Evolutionary conservation across 257 asterid species (phyloP), one percentile per base, ranked within the genome.

Genomic region (Plantago major): DNA sequence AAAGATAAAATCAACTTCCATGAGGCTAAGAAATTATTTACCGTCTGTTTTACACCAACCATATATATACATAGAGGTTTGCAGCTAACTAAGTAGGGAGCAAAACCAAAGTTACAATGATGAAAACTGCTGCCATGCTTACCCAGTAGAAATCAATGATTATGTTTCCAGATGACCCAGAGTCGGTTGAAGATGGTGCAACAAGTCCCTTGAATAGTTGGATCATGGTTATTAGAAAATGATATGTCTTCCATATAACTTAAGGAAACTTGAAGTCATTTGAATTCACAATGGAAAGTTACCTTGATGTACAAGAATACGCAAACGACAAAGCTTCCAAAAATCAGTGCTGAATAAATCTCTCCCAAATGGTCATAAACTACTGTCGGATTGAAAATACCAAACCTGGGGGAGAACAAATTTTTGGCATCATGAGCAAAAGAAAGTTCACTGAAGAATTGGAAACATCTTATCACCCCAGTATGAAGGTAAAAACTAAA

Each of bases 141-240:
- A 91, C 97, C 98, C 98, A 91, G 56, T 91, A 91, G 76, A 84
- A 91, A 74, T 91, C 98, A 43, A 91, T 80, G 28, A 91, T 84
- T 67, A 91, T 65, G 74, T 91, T 91, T 72, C 98, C 98, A 1
- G 86, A 74, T 51, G 95, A 91, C 51, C 98, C 98, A 49, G 95
- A 84, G 78, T 91, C 97, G 16, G 86, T 61, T 70, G 97, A 88
- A 51, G 98, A 91, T 67, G 97, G 98, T 40, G 89, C 88, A 63
- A 88, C 64, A 48, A 73, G 90, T 67, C 97, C 97, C 97, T n/a
- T 71, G 65, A 60, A 72, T 50, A 73, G 64, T 73, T 40, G 46
- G 66, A 69, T 46, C 65, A 42, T 38, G 44, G 65, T 72, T 60
- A 53, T 81, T 69, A 84, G 80, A 77, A n/a, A 66, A 52, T 67